Percentiles rank a stretch among this genome's conserved stretches.
Conservation (phyloP, 2,329 filamentous ascomycete species). For the Macrophomina tecta region DNA sequence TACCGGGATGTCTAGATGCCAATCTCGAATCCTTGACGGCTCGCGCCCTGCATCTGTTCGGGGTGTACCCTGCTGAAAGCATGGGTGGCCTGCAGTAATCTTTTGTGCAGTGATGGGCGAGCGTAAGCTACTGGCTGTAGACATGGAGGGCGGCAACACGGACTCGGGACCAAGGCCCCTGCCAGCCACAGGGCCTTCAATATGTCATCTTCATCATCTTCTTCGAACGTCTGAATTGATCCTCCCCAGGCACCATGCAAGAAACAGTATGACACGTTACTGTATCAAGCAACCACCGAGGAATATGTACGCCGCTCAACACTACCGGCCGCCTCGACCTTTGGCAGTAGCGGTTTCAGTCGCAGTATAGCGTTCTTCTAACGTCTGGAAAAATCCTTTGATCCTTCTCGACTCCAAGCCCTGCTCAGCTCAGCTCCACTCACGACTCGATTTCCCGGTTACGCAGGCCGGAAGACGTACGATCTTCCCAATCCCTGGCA, state of each 20-base stretch:
- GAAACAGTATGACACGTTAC: too few species aligned
- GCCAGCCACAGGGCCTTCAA: too few species aligned
- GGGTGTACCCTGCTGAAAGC: not conserved
- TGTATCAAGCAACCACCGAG: too few species aligned
- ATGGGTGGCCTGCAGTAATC: too few species aligned
- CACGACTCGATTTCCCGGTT: not conserved
- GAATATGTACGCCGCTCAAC: too few species aligned
- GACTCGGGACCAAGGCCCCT: not conserved
- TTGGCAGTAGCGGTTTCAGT: too few species aligned
- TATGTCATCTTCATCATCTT: not conserved
- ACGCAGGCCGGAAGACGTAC: not conserved
- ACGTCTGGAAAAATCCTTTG: constrained; percentile 13
- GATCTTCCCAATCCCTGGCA: not conserved
- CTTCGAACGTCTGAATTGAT: not conserved
- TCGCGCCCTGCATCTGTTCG: not conserved
- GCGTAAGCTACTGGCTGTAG: not conserved
- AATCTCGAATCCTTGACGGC: not conserved
- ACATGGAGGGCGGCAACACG: not conserved
- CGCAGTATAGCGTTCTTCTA: not conserved
- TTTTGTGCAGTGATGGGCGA: too few species aligned
- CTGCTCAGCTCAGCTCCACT: not conserved
- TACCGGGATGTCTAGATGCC: not conserved
- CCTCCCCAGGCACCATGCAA: too few species aligned
- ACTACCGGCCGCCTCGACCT: too few species aligned
- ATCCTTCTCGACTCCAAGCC: not conserved